A percentile compares a stretch with the other conserved stretches of the same genome.
phyloP scores from a whole-genome alignment of 108 stramenopile species.

The Licmophora abbreviata region DNA sequence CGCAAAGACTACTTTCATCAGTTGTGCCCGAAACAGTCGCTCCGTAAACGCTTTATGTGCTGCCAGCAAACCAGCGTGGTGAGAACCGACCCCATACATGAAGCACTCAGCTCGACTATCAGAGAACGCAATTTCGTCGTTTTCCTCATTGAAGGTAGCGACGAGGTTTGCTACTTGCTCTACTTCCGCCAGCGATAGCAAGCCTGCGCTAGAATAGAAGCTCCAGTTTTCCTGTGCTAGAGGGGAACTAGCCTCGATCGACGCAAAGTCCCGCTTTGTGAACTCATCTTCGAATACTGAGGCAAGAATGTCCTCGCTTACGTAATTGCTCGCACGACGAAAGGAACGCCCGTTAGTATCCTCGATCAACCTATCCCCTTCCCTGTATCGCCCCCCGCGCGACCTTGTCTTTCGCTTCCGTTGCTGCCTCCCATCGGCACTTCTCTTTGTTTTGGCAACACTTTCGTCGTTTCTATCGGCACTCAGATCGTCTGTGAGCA shows the following conservation, averaged over 20 bases:
- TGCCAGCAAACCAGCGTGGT: slow-evolving; percentile 89
- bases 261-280: slow-evolving; percentile 9
- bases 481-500: slow-evolving; percentile 2
- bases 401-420: slow-evolving; percentile 18
- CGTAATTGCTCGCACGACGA: slow-evolving; percentile 35
- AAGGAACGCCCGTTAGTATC: slow-evolving; percentile 60
- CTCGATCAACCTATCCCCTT: slow-evolving; percentile 11
- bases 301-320: slow-evolving; percentile 33
- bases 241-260: slow-evolving; percentile 31
- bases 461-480: slow-evolving; percentile 10
- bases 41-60: slow-evolving; percentile 90
- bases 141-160: slow-evolving; percentile 58
- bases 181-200: slow-evolving; percentile 52
- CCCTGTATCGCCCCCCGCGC: slow-evolving; percentile 12
- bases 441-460: slow-evolving; percentile 12
- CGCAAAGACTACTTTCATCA: slow-evolving; percentile 89
- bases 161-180: slow-evolving; percentile 56
- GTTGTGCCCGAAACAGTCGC: slow-evolving; percentile 65
- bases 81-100: slow-evolving; percentile 76
- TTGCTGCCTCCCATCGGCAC: slow-evolving; percentile 8
- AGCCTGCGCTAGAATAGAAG: slow-evolving; percentile 54
- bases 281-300: slow-evolving; percentile 28
- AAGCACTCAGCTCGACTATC: slow-evolving; percentile 48
- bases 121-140: slow-evolving; percentile 66
- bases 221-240: slow-evolving; percentile 43